phyloP scores from a whole-genome alignment of 306 rosid species.

The Medicago lupulina region DNA sequence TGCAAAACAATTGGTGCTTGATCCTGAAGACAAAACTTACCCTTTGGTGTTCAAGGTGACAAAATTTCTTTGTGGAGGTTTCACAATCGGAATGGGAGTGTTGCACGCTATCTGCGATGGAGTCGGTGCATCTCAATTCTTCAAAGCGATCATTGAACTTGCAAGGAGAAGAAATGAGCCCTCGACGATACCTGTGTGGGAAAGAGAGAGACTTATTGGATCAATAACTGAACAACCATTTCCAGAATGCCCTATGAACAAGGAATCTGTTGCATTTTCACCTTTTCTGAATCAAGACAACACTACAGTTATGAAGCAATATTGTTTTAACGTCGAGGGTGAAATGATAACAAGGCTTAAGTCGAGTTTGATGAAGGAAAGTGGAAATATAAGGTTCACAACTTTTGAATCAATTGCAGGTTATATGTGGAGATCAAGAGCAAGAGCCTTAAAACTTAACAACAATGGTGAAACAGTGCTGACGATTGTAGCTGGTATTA shows the following conservation, averaged over 20 bases:
- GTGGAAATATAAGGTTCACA: constrained; percentile 32
- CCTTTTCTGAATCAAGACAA: constrained; percentile 49
- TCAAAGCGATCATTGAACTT: constrained; percentile 45
- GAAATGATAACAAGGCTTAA: constrained; percentile 52
- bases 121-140: constrained; percentile 48
- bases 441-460: constrained; percentile 53
- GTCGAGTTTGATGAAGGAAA: constrained; percentile 41
- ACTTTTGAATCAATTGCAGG: constrained; percentile 60
- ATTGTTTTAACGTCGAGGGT: constrained; percentile 32
- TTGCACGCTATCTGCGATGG: constrained; percentile 54
- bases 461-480: constrained; percentile 49
- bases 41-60: constrained; percentile 49
- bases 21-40: background rate
- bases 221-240: constrained; percentile 32
- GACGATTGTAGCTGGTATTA: constrained; percentile 49
- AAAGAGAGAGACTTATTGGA: constrained; percentile 49
- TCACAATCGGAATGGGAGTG: constrained; percentile 45
- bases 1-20: constrained; percentile 32
- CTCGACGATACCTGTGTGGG: constrained; percentile 57
- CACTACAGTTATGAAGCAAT: constrained; percentile 37
- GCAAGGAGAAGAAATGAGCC: constrained; percentile 48
- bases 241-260: constrained; percentile 14
- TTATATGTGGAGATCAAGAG: constrained; percentile 59
- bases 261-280: constrained; percentile 41
- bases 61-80: constrained; percentile 53